A percentile compares a stretch with the other conserved stretches of the same genome.
These are phyloP conservation scores for Plasmopara muralis DNA, from an alignment of 352 stramenopile species.

Conservation along the genomic window DNA sequence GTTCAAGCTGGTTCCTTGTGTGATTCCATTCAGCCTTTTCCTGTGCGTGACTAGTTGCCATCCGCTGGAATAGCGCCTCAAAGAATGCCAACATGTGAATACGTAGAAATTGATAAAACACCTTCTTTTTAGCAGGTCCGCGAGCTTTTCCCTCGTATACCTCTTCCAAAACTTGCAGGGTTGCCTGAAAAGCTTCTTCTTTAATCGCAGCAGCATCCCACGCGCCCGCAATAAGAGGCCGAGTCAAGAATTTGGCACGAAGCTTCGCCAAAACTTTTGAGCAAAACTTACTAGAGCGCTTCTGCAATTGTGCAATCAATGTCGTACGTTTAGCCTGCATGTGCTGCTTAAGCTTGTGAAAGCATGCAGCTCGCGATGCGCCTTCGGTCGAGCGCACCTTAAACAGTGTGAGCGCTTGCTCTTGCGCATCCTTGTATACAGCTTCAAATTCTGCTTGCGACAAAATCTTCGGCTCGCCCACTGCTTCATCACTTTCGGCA, in stretches of 20 bases:
- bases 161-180: constrained; percentile 42
- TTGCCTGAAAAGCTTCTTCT: constrained; percentile 25
- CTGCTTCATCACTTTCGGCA: constrained; percentile 5
- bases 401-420: constrained; percentile 58
- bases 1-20: constrained; percentile 27
- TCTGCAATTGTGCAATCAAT: constrained; percentile 52
- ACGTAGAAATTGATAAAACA: constrained; percentile 63
- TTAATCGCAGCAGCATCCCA: constrained; percentile 31
- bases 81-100: constrained; percentile 45
- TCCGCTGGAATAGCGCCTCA: constrained; percentile 38
- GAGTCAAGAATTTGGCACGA: constrained; percentile 29
- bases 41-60: constrained; percentile 23
- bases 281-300: constrained; percentile 48
- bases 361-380: constrained; percentile 43
- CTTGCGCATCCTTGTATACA: constrained; percentile 66
- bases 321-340: constrained; percentile 52
- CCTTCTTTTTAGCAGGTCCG: constrained; percentile 60
- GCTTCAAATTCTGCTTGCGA: constrained; percentile 68
- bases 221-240: constrained; percentile 32
- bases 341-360: constrained; percentile 70
- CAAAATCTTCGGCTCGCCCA: constrained; percentile 28
- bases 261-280: constrained; percentile 36
- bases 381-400: constrained; percentile 69
- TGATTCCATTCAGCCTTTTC: constrained; percentile 25
- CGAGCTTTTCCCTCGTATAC: constrained; percentile 53